Percentiles rank a stretch among this genome's conserved stretches.
Conservation (phyloP, 2,329 filamentous ascomycete species). For the Orbilia oligospora region DNA sequence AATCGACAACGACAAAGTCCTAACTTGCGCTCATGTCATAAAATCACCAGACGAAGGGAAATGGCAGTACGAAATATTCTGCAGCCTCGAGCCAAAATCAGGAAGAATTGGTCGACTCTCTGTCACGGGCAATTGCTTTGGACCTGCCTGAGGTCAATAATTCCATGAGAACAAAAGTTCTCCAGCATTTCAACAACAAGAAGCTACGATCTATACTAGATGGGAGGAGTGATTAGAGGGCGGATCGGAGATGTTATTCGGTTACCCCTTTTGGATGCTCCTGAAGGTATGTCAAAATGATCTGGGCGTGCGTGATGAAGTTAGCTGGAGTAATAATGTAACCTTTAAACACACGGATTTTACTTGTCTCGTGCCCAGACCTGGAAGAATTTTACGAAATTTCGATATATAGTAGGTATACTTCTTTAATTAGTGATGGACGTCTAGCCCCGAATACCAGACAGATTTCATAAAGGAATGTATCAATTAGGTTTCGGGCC, state of each 20-base stretch:
- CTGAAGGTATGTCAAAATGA: neutral
- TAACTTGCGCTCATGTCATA: neutral
- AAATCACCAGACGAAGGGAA: neutral
- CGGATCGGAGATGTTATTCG: neutral
- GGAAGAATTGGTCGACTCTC: slow-evolving; percentile 1
- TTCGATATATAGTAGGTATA: too few relatives aligned
- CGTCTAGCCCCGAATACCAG: too few relatives aligned
- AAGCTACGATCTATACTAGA: neutral
- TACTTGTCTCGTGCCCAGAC: too few relatives aligned
- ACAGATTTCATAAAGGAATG: too few relatives aligned
- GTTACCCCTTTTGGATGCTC: neutral
- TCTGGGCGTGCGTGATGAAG: too few relatives aligned
- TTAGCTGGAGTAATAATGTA: too few relatives aligned
- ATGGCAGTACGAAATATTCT: neutral
- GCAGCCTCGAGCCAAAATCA: neutral
- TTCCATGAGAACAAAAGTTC: slow-evolving; percentile 1
- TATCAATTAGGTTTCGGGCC: too few relatives aligned
- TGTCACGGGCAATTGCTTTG: neutral
- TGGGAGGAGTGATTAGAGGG: neutral
- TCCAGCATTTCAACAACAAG: neutral
- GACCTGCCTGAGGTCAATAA: neutral
- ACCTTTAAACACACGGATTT: too few relatives aligned
- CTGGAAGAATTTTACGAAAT: too few relatives aligned
- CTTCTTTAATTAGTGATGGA: too few relatives aligned
- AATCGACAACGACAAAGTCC: neutral